Percentiles rank a stretch among this genome's conserved stretches.
Evolutionary conservation across 2,329 filamentous ascomycete species (phyloP).

Genomic region (Didymella exigua): DNA sequence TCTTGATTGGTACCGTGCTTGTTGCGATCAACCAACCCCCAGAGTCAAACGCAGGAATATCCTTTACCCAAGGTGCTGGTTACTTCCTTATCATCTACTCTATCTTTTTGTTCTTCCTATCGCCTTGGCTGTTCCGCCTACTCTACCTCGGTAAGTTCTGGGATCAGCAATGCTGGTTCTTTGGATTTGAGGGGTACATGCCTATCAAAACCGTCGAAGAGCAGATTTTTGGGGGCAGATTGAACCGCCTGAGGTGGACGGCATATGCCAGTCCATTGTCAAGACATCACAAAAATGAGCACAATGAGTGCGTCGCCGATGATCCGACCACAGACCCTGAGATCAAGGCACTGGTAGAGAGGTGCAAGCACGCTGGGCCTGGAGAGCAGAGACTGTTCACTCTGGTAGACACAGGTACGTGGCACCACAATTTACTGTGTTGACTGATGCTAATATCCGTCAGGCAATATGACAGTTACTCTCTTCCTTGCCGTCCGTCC

Average conservation of each 20-base stretch:
- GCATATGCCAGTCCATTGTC: slow-evolving; percentile 42
- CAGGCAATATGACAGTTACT: slow-evolving; percentile 52
- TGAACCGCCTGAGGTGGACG: slow-evolving; percentile 47
- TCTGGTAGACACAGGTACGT: slow-evolving; percentile 43
- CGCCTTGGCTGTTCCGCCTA: slow-evolving; percentile 45
- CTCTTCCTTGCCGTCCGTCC: slow-evolving; percentile 50
- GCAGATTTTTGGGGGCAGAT: slow-evolving; percentile 47
- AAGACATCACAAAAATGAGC: slow-evolving; percentile 36
- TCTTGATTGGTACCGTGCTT: slow-evolving; percentile 23
- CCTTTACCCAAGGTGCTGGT: background rate
- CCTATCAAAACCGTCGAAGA: slow-evolving; percentile 47
- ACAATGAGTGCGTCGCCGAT: slow-evolving; percentile 39
- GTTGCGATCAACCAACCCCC: slow-evolving; percentile 2
- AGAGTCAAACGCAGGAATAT: background rate
- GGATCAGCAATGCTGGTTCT: slow-evolving; percentile 51
- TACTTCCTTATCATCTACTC: slow-evolving; percentile 33
- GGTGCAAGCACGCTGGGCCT: slow-evolving; percentile 27
- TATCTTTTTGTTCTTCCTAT: slow-evolving; percentile 35
- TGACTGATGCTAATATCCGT: slow-evolving; percentile 29
- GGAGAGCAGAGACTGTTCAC: slow-evolving; percentile 38
- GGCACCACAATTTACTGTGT: too few relatives aligned
- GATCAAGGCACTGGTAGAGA: slow-evolving; percentile 28
- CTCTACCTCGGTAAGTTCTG: slow-evolving; percentile 51
- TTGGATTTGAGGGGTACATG: slow-evolving; percentile 53
- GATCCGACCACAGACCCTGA: slow-evolving; percentile 39